Base-by-base conservation (phyloP, 805 yeast species). In the Candida ortonii region DNA sequence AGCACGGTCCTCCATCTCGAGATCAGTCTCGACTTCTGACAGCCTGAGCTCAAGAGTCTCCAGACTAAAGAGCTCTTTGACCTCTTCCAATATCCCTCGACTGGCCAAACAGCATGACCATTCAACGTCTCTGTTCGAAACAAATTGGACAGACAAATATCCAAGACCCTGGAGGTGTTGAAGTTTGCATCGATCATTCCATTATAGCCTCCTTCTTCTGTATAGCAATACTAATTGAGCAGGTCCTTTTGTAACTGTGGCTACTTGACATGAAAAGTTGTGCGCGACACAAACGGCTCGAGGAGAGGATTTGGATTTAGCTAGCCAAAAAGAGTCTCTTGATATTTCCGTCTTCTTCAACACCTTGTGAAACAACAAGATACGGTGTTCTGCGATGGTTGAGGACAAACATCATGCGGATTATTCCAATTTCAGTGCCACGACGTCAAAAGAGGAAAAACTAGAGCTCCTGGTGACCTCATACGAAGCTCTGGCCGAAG, bases 351-450 rank as follows among this genome's bases (percentile, higher is more conserved):
- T n/a, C n/a, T n/a, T 28, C 12, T 16, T 16, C 21, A 28, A 16
- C 11, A 28, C 7, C 25, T 19, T 31, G 28, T 28, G 34, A 7
- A 25, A 26, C 23, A 34, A 22, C 6, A 31, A n/a, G n/a, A n/a
- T n/a, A n/a, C n/a, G n/a, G n/a, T n/a, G n/a, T n/a, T n/a, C n/a
- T n/a, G n/a, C n/a, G n/a, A n/a, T n/a, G n/a, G n/a, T n/a, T n/a
- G n/a, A n/a, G n/a, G n/a, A n/a, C n/a, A 39, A 39, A 19, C 73
- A 76, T 53, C 96, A 88, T 61, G 96, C 96, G 0, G 94, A 84
- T 32, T 80, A 73, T 53, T 53, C 87, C 4, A 67, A 70, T 25
- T 84, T 84, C 47, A 39, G 57, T 0, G 21, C 53, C 1, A 55
- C 61, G 1, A 20, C 46, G 1, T 38, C 52, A 33, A 76, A 73